phyloP scores from a whole-genome alignment of 371 early-diverging fungal species.

The Chytridiales sp. region DNA sequence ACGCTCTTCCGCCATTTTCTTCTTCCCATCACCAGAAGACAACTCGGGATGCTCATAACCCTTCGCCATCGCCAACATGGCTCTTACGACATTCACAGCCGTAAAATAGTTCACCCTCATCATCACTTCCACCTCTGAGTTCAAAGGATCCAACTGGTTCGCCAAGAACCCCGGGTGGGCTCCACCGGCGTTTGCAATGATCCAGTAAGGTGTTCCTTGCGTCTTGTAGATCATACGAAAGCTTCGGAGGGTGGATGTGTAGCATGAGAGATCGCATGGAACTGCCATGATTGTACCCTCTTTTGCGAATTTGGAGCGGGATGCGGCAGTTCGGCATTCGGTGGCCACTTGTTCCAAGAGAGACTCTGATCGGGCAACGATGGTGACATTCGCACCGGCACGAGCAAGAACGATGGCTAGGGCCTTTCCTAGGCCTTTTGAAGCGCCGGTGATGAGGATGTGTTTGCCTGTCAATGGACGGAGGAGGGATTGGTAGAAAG shows the following conservation, averaged over 20 bases:
- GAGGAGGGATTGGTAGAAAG: too few relatives aligned
- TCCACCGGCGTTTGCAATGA: slow-evolving; percentile 39
- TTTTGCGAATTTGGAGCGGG: not conserved
- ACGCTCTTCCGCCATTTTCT: not conserved
- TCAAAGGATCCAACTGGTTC: slow-evolving; percentile 21
- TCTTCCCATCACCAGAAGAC: not conserved
- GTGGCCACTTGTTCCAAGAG: slow-evolving; percentile 55
- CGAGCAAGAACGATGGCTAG: slow-evolving; percentile 73
- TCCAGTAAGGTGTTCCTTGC: slow-evolving; percentile 31
- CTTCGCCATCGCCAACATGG: slow-evolving; percentile 29
- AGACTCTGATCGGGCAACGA: slow-evolving; percentile 72
- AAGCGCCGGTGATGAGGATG: slow-evolving; percentile 91
- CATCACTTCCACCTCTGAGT: slow-evolving; percentile 1
- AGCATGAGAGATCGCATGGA: slow-evolving; percentile 30
- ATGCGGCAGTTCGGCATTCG: not conserved
- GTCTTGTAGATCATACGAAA: slow-evolving; percentile 8
- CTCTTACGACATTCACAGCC: slow-evolving; percentile 33
- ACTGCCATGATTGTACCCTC: slow-evolving; percentile 13
- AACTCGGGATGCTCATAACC: not conserved
- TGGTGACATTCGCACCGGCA: slow-evolving; percentile 83
- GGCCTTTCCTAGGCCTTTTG: slow-evolving; percentile 86
- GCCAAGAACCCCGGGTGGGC: slow-evolving; percentile 30
- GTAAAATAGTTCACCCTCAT: slow-evolving; percentile 41
- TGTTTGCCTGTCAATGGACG: too few relatives aligned
- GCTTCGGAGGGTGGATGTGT: slow-evolving; percentile 10